Base-by-base conservation (phyloP, 306 rosid species). In the Erythrophleum fordii region DNA sequence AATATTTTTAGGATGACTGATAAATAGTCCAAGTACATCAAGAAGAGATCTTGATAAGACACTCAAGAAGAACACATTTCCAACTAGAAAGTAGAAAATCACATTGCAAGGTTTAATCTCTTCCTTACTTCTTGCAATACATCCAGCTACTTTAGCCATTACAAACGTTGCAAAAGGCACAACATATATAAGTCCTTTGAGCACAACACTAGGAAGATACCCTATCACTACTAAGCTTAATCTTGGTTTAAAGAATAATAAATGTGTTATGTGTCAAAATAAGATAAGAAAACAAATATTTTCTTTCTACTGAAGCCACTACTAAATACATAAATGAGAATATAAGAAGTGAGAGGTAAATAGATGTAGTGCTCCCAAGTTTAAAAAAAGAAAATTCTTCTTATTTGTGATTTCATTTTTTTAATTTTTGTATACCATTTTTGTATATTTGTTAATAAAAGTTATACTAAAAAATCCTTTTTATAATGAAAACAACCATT, bases 61-160 rank as follows among this genome's bases (percentile, higher is more conserved):
- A 62, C 97, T 95, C 81, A 89, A 78, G 64, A 95, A 88, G 90
- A 95, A 95, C 26, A 95, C 95, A 81, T 95, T 95, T 82, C 97
- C 99, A 39, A 95, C 92, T 56, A 91, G 88, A 85, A 95, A 95
- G 83, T 90, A 95, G 87, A 95, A 95, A 74, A 93, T 92, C 97
- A 93, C 91, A 90, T 91, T 91, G 88, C 97, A 93, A 51, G 97
- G 90, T 86, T 89, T 95, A 59, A 91, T 95, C 88, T 95, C 99
- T 83, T 91, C 95, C 83, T 88, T 91, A 85, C 99, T 93, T 85
- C 80, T 95, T 56, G 95, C 85, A 80, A 87, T 85, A 80, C 87
- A 91, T 59, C 99, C 99, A n/a, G 90, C 81, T 52, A 90, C 80
- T 92, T 93, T 93, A 69, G 93, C 88, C 95, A 95, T 86, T 80